Evolutionary conservation across 257 asterid species (phyloP).

Genomic region (Leonotis leonurus): DNA sequence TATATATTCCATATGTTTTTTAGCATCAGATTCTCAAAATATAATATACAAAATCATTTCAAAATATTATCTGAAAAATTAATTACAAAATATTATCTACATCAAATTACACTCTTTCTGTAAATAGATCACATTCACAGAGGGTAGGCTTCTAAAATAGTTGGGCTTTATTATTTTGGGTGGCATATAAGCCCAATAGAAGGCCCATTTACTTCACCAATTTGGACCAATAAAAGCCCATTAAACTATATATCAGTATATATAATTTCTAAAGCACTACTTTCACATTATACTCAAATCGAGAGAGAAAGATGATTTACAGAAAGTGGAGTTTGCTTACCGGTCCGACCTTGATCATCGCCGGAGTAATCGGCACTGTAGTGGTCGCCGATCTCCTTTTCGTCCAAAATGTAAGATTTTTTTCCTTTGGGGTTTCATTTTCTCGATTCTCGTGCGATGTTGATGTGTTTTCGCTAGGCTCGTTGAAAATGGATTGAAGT

Average conservation of each 20-base stretch:
- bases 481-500: not conserved
- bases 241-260: too few relatives aligned
- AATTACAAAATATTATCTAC: too few relatives aligned
- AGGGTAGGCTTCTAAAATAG: too few relatives aligned
- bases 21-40: too few relatives aligned
- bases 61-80: too few relatives aligned
- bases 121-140: too few relatives aligned
- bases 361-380: conserved; percentile 50
- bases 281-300: not conserved
- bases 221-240: too few relatives aligned
- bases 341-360: conserved; percentile 52
- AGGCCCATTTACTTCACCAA: too few relatives aligned
- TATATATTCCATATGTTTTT: too few relatives aligned
- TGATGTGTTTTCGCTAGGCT: not conserved
- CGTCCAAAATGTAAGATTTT: conserved; percentile 41
- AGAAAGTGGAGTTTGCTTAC: conserved; percentile 79
- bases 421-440: not conserved
- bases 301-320: conserved; percentile 47
- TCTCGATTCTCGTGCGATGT: not conserved
- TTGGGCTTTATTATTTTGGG: not conserved
- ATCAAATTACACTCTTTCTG: too few relatives aligned
- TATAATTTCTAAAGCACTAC: too few relatives aligned
- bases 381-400: conserved; percentile 60
- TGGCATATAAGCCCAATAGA: not conserved
- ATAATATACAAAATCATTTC: too few relatives aligned